phyloP scores from a whole-genome alignment of 257 asterid genomes.

The Nicotiana attenuata region DNA sequence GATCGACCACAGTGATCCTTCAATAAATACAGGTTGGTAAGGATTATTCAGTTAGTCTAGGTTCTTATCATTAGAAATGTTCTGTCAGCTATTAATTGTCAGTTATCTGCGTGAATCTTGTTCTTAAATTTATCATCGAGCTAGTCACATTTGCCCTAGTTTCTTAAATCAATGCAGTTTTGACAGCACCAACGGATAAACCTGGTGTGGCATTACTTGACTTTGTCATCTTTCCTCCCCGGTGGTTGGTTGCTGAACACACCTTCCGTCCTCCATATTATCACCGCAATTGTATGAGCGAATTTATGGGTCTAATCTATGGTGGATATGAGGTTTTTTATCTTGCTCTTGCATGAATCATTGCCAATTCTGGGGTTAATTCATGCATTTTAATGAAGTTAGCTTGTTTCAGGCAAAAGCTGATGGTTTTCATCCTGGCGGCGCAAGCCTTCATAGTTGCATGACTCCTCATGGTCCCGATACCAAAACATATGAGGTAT shows the following conservation, averaged over 20 bases:
- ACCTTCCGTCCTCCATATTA: conserved; percentile 98
- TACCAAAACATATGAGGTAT: conserved; percentile 88
- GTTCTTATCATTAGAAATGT: neutral
- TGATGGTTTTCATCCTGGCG: conserved; percentile 94
- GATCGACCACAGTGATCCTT: conserved; percentile 91
- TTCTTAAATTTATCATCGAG: neutral
- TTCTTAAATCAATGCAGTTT: conserved; percentile 50
- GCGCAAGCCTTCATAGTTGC: conserved; percentile 98
- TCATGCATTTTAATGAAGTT: neutral
- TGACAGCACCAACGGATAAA: conserved; percentile 90
- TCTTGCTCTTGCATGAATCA: neutral
- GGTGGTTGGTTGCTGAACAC: conserved; percentile 96
- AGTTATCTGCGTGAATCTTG: neutral
- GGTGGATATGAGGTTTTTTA: conserved; percentile 84
- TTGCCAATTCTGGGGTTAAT: neutral
- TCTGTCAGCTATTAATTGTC: neutral
- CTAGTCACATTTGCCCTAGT: conserved; percentile 1
- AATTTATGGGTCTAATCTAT: conserved; percentile 89
- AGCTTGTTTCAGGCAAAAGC: conserved; percentile 79
- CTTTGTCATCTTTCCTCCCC: conserved; percentile 95
- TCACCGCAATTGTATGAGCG: conserved; percentile 98
- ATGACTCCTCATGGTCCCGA: conserved; percentile 99
- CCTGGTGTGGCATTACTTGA: conserved; percentile 97
- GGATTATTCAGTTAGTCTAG: neutral
- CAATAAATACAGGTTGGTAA: conserved; percentile 80